A percentile compares a stretch with the other conserved stretches of the same genome.
These are phyloP conservation scores for Seiridium cupressi DNA, from an alignment of 2,329 filamentous ascomycete genomes.

Conservation along the genomic window DNA sequence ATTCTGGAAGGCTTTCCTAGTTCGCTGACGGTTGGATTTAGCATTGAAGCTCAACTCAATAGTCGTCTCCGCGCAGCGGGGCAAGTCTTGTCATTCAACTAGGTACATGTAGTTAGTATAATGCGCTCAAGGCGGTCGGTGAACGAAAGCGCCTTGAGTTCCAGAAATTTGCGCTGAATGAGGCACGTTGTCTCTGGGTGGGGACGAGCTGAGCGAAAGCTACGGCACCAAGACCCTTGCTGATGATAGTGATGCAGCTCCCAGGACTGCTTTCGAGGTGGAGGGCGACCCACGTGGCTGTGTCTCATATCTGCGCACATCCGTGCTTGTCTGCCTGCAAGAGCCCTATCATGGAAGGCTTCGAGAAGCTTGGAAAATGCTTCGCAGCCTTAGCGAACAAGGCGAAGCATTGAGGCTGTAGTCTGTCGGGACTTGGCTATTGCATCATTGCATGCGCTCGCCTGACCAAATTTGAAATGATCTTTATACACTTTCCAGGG, in stretches of 20 bases:
- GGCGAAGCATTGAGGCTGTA: neutral
- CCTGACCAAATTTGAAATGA: neutral
- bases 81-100: no score
- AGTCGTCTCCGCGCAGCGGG: no score
- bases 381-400: neutral
- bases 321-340: neutral
- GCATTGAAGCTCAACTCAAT: no score
- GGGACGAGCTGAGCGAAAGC: no score
- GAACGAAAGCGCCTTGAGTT: neutral
- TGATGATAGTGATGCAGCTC: no score
- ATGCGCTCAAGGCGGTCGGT: neutral
- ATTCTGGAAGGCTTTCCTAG: neutral
- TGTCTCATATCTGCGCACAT: neutral
- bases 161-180: neutral
- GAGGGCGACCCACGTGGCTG: neutral
- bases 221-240: no score
- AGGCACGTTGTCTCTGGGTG: neutral
- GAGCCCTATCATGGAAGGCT: neutral
- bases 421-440: neutral
- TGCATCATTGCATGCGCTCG: neutral
- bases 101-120: no score
- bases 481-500: no score
- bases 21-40: no score
- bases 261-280: no score
- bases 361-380: neutral